phyloP scores from a whole-genome alignment of 2,329 filamentous ascomycete species.

The Aureobasidium sp. region DNA sequence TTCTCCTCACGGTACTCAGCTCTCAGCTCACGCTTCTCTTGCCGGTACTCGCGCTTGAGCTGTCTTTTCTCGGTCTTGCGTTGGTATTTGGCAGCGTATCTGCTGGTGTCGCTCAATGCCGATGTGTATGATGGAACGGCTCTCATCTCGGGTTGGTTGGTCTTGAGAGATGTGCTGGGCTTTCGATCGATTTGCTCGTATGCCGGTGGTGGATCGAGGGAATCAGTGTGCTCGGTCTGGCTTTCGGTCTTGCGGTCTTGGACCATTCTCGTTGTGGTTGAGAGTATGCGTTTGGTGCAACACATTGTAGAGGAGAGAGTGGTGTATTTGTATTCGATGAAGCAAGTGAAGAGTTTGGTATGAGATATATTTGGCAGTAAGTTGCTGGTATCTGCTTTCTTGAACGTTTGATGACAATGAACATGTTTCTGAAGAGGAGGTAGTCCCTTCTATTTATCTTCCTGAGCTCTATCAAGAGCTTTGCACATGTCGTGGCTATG shows the following conservation, averaged over 20 bases:
- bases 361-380: background rate
- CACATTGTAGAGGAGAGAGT: background rate
- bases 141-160: background rate
- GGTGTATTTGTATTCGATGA: too few relatives aligned
- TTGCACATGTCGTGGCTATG: background rate
- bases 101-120: background rate
- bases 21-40: constrained; percentile 4
- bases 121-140: background rate
- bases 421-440: too few relatives aligned
- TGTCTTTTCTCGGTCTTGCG: background rate
- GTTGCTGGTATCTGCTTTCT: too few relatives aligned
- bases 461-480: background rate
- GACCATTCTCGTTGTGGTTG: background rate
- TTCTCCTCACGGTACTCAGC: background rate
- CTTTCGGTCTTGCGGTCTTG: background rate
- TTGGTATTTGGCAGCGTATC: background rate
- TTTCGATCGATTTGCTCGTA: background rate
- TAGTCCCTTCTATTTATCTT: background rate
- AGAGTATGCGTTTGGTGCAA: background rate
- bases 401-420: background rate
- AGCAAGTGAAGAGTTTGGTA: background rate
- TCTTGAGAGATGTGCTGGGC: background rate
- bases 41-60: background rate
- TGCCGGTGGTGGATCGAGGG: background rate
- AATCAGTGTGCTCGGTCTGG: background rate